Evolutionary conservation across 1,139 yeast genomes (phyloP).

Genomic region (Sugiyamaella japonica): DNA sequence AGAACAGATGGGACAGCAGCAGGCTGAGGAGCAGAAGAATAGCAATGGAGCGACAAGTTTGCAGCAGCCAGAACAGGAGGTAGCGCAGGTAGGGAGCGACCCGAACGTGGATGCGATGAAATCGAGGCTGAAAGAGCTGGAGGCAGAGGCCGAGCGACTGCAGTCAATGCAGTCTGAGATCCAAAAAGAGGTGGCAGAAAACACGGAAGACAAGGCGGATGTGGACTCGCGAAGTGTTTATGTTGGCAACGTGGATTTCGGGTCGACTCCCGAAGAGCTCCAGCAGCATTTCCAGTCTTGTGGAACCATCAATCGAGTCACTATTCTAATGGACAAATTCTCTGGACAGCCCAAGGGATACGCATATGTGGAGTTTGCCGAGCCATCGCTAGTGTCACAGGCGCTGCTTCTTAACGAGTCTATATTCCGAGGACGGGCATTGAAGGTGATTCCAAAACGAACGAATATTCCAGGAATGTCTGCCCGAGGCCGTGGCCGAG

Average conservation of each 20-base stretch:
- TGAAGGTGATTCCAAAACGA: conserved; percentile 74
- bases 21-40: not conserved
- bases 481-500: conserved; percentile 50
- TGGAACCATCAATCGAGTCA: conserved; percentile 81
- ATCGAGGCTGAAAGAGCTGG: conserved; percentile 46
- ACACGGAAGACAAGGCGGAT: conserved; percentile 53
- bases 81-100: not conserved
- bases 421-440: conserved; percentile 62
- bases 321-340: conserved; percentile 67
- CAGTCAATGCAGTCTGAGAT: conserved; percentile 55
- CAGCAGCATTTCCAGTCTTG: conserved; percentile 74
- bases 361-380: conserved; percentile 80
- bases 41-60: not conserved
- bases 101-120: conserved; percentile 36
- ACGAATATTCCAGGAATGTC: conserved; percentile 73
- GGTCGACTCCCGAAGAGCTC: conserved; percentile 74
- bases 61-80: not conserved
- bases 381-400: conserved; percentile 58
- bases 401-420: conserved; percentile 71
- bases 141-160: conserved; percentile 55
- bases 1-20: no score
- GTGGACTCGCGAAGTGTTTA: conserved; percentile 79
- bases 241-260: conserved; percentile 85
- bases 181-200: conserved; percentile 47
- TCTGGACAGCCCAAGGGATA: conserved; percentile 84